Base-by-base conservation (phyloP, 2,329 filamentous ascomycete species). In the Pseudogymnoascus sp. region DNA sequence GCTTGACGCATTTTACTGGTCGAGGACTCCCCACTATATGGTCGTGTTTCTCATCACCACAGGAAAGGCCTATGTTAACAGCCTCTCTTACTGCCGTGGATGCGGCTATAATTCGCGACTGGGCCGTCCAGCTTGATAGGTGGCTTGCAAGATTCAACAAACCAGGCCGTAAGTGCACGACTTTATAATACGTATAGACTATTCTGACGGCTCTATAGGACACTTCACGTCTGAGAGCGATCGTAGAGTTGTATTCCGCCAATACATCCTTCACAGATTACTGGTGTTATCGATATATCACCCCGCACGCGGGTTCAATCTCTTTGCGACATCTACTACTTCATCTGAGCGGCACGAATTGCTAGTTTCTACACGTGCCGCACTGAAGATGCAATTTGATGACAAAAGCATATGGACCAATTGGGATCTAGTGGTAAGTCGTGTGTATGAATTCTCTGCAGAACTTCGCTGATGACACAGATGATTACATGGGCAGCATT, bases 401-500 rank as follows among this genome's bases (percentile, higher is more conserved):
- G 76, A 78, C 60, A 67, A 72, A 22, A 72, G 74, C 1, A 78
- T 78, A 62, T 78, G 76, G 76, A 72, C 75, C 3, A 78, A 78
- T 49, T 78, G 75, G 72, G 76, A 78, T 42, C 67, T 78, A 0
- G 72, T 77, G 38, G 67, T 67, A 64, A 41, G 65, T 14, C 14
- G 12, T 19, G 16, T 60, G 1, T 4, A 55, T 33, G 19, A 12
- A 12, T 14, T 25, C 36, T 49, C 4, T 4, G 42, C 30, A 6
- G 33, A 45, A 12, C 5, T 45, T 30, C 14, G 39, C 42, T 30
- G 12, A 38, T 14, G 8, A 36, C n/a, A 5, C 22, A 69, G 19
- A 75, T 78, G 66, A 78, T 78, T 60, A 77, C 76, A 0, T 78
- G 76, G 76, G 76, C 76, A 5, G 75, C 76, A 1, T 66, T 78